Conservation (phyloP, 768 basidiomycete species). For the Coprinopsis sp. region DNA sequence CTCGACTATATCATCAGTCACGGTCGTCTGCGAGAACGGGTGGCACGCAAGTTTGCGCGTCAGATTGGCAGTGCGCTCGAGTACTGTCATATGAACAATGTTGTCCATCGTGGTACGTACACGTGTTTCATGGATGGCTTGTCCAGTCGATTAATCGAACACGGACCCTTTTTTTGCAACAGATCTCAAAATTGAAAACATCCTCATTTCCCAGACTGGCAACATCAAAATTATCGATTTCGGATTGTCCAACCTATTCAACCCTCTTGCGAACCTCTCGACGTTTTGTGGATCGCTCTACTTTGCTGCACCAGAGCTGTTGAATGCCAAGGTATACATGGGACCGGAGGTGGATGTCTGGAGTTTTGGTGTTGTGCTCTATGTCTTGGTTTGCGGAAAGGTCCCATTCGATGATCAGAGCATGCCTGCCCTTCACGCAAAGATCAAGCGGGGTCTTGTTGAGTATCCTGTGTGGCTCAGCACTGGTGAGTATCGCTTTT, state of each 20-base stretch:
- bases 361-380: conserved; percentile 98
- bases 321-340: conserved; percentile 94
- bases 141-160: conserved; percentile 8
- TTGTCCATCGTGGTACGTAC: conserved; percentile 82
- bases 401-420: conserved; percentile 99
- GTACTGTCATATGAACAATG: conserved; percentile 96
- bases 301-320: conserved; percentile 95
- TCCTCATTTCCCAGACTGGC: conserved; percentile 95
- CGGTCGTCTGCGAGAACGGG: conserved; percentile 89
- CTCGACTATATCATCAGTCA: conserved; percentile 99
- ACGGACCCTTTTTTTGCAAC: conserved; percentile 10
- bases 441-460: conserved; percentile 95
- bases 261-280: conserved; percentile 74
- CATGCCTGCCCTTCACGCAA: conserved; percentile 98
- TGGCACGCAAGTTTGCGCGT: conserved; percentile 94
- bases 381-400: conserved; percentile 96
- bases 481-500: conserved; percentile 53
- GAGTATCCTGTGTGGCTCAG: conserved; percentile 98
- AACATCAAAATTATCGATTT: conserved; percentile 99
- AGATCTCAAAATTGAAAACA: conserved; percentile 99
- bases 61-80: conserved; percentile 96
- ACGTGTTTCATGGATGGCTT: conserved; percentile 1
- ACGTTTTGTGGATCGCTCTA: conserved; percentile 98
- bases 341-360: conserved; percentile 99
- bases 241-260: conserved; percentile 92